Evolutionary conservation across 192 early-diverging fungal species (phyloP), one percentile per base, ranked within the genome.

Genomic region (Spizellomyces sp.): DNA sequence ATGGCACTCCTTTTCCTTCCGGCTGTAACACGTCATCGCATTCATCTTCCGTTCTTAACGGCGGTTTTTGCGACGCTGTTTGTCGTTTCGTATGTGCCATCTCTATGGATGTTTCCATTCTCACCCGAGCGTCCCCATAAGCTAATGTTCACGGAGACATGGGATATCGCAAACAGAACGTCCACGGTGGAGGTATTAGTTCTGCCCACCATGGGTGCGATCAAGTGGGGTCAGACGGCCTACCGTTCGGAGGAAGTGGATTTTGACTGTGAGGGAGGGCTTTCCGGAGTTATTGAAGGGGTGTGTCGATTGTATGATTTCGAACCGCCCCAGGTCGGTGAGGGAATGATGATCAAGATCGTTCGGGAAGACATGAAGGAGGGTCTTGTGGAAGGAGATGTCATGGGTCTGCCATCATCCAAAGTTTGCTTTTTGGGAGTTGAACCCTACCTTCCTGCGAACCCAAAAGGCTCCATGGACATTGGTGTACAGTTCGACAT

Each of bases 1-100:
- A 36, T 67, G 8, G 48, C 56, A 21, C 27, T 79, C 15, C 72
- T 75, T 66, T 59, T 83, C 10, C 60, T 78, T 42, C 78, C 81
- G 14, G 62, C 59, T 5, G 41, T 83, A 36, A 64, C 75, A 41
- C 70, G 70, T 54, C 27, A 59, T 41, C 62, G 60, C 42, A 74
- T 66, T 48, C 45, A 45, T 41, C 77, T 19, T 22, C 43, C 42
- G n/a, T 75, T 69, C 61, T n/a, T 56, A 64, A 66, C 41, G 9
- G 47, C 44, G 17, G 48, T 69, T 15, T 71, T 71, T 14, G 12
- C 27, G 12, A 67, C 58, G 4, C 45, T 71, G 4, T 59, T 67
- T 15, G 43, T 70, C n/a, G 54, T 74, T 14, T 17, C 64, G 8
- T 71, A 19, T 41, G n/a, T 63, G 3, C 41, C 46, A 14, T 14